Conservation (phyloP, 306 rosid genomes). For the Crotalaria pallida region DNA sequence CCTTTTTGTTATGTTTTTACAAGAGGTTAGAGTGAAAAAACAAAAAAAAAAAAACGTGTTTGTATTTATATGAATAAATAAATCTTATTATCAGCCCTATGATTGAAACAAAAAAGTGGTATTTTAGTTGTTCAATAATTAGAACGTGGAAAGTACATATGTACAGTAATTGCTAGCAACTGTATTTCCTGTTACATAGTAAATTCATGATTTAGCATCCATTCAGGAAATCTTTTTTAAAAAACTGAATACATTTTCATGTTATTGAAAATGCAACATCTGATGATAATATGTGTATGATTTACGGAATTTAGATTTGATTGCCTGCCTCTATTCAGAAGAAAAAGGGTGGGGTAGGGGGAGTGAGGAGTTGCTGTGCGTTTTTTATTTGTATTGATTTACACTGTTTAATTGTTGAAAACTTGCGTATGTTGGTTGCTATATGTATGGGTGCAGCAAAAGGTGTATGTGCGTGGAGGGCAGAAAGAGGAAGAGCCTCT, state of each 20-base stretch:
- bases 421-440: constrained; percentile 11
- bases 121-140: not conserved
- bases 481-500: constrained; percentile 51
- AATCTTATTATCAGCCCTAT: not conserved
- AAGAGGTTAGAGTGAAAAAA: too few relatives aligned
- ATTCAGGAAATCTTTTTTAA: not conserved
- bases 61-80: not conserved
- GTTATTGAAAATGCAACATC: not conserved
- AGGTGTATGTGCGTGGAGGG: constrained; percentile 52
- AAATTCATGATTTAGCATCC: not conserved
- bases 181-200: not conserved
- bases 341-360: not conserved
- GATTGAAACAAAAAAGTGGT: not conserved
- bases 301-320: not conserved
- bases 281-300: not conserved
- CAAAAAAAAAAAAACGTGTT: too few relatives aligned
- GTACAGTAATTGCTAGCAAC: not conserved
- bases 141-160: not conserved
- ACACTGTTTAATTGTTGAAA: constrained; percentile 4
- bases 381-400: not conserved
- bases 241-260: not conserved
- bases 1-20: too few relatives aligned
- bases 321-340: not conserved
- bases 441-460: constrained; percentile 42
- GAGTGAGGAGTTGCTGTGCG: not conserved